These are phyloP conservation scores for Rhododendron ovatum DNA, from an alignment of 148 eudicot genomes.

Conservation along the genomic window DNA sequence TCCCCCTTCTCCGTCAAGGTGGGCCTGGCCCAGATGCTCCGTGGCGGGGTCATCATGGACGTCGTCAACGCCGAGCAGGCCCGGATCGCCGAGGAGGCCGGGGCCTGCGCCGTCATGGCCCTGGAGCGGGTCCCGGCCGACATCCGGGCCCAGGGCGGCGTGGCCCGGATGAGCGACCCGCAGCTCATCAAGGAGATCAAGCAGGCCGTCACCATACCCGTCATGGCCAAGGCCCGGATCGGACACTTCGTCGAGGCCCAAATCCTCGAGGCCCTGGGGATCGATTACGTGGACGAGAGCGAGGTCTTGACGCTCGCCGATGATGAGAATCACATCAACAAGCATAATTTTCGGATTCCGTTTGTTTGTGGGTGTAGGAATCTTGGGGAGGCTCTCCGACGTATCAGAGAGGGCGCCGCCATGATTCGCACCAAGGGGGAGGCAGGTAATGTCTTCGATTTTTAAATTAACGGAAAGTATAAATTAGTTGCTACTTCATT, in stretches of 20 bases:
- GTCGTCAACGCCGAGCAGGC: constrained; percentile 89
- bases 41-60: constrained; percentile 97
- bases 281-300: constrained; percentile 85
- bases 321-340: constrained; percentile 80
- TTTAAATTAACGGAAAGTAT: background rate
- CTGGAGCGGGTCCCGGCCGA: constrained; percentile 96
- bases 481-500: background rate
- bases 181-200: constrained; percentile 88
- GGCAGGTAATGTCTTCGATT: constrained; percentile 30
- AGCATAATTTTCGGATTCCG: constrained; percentile 83
- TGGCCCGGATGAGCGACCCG: constrained; percentile 92
- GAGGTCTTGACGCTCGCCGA: constrained; percentile 84
- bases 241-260: constrained; percentile 97
- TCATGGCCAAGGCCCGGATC: constrained; percentile 91
- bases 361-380: constrained; percentile 93
- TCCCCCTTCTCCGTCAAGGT: constrained; percentile 92
- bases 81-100: constrained; percentile 89
- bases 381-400: constrained; percentile 77
- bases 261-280: constrained; percentile 72
- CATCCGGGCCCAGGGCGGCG: constrained; percentile 91
- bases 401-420: constrained; percentile 87
- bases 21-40: constrained; percentile 94
- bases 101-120: constrained; percentile 97
- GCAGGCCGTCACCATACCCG: constrained; percentile 84
- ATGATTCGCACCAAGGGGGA: constrained; percentile 96